Evolutionary conservation across 2,329 filamentous ascomycete genomes (phyloP).

Genomic region (Apiospora aurea): DNA sequence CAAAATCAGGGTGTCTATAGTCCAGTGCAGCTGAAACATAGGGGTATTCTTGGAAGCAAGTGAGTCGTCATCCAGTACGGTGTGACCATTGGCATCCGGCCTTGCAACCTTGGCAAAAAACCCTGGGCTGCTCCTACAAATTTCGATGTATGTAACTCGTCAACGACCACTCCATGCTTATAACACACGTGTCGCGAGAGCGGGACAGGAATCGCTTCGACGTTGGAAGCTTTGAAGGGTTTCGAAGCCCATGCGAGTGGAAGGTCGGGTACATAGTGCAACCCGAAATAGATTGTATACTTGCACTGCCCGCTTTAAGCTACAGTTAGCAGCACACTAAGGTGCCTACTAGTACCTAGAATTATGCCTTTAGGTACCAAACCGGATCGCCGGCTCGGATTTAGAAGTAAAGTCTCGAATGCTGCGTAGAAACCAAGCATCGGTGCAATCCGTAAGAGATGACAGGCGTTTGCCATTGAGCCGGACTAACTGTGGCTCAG

Average conservation of each 20-base stretch:
- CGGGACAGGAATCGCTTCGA: background rate
- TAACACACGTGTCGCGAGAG: background rate
- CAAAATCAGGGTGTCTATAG: background rate
- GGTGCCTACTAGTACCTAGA: background rate
- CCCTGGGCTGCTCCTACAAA: background rate
- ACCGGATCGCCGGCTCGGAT: constrained; percentile 7
- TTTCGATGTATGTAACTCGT: background rate
- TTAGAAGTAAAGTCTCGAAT: constrained; percentile 3
- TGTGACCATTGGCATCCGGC: constrained; percentile 1
- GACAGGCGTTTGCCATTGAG: background rate
- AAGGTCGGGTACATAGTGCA: background rate
- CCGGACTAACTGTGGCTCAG: background rate
- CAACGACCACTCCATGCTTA: background rate
- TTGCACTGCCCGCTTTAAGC: constrained; percentile 13
- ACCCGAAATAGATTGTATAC: constrained; percentile 5
- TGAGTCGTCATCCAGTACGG: constrained; percentile 13
- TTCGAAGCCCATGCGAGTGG: background rate
- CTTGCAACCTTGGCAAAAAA: constrained; percentile 10
- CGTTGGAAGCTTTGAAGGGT: background rate
- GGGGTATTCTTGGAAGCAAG: constrained; percentile 5
- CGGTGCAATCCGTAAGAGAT: background rate
- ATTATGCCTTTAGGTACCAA: background rate
- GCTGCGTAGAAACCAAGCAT: background rate
- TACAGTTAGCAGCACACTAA: background rate
- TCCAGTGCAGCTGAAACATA: constrained; percentile 11